Base-by-base conservation (phyloP, 2,329 filamentous ascomycete species). In the Phialophora tarda region DNA sequence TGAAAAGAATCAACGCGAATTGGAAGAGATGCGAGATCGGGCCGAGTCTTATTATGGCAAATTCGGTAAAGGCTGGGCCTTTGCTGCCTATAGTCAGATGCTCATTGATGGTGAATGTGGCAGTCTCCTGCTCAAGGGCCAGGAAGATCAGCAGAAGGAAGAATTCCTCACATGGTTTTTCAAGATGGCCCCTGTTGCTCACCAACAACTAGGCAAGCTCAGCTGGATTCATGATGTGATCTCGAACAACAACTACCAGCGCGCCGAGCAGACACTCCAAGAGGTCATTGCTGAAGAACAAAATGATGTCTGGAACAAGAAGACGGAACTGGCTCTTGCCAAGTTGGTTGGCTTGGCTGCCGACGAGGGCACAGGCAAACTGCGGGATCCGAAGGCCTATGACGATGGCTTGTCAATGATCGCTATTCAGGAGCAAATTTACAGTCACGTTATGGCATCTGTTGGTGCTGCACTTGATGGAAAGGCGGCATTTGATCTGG, bases 201-300 rank as follows among this genome's bases (percentile, higher is more conserved):
- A 70, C n/a, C 69, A 73, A 48, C 56, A 64, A 21, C 51, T 73
- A 2, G 89, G 89, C 30, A 92, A 92, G 73, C 84, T 99, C 53
- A 89, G 89, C 57, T 99, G 95, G 95, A 96, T 99, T 80, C 96
- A 99, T 76, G 93, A 98, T 75, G 85, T 98, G 7, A 84, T 88
- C 67, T 85, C 86, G 26, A 91, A 95, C 75, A 84, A 88, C 65
- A 88, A 97, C 73, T 92, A 92, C 69, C 82, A 86, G 12, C 85
- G 87, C 63, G 93, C 94, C 11, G 89, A 90, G 4, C 81, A 87
- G 50, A 90, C 89, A 0, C 83, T 99, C 55, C 82, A 91, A 51
- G 82, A 86, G 7, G 83, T 93, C 23, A 93, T 91, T 0, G 81
- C 89, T 23, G 83, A 84, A 58, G 86, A 88, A 62, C 93, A 97